phyloP scores from a whole-genome alignment of 176 grass and related monocot species.

The Rhynchospora pubera region DNA sequence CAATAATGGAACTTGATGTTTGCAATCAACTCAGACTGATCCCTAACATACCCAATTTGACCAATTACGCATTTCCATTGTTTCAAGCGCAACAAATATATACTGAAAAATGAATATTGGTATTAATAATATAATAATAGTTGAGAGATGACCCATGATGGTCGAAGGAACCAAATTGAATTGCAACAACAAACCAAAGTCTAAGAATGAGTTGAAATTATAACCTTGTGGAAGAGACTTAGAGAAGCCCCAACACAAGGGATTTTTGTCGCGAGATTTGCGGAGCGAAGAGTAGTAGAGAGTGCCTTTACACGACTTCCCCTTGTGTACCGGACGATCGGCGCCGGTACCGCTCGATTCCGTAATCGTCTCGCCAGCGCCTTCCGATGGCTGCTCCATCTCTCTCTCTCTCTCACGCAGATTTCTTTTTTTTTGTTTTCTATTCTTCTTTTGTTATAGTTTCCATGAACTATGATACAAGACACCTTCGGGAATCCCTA shows the following conservation, averaged over 20 bases:
- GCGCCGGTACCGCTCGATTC: neutral
- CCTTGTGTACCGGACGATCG: slow-evolving; percentile 27
- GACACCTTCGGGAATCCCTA: neutral
- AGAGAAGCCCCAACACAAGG: slow-evolving; percentile 78
- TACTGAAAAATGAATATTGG: neutral
- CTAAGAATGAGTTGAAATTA: neutral
- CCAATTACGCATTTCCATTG: neutral
- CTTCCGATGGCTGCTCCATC: slow-evolving; percentile 49
- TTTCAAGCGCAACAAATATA: neutral
- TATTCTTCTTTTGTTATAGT: neutral
- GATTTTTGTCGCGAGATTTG: slow-evolving; percentile 61
- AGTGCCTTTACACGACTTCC: slow-evolving; percentile 92
- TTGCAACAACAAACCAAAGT: neutral
- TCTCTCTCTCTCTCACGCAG: neutral
- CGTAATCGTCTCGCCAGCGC: slow-evolving; percentile 22
- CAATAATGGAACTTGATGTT: neutral
- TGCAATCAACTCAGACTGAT: neutral
- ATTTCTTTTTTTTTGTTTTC: slow-evolving; percentile 5
- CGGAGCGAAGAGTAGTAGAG: slow-evolving; percentile 85
- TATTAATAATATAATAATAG: neutral
- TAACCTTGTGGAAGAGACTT: slow-evolving; percentile 71
- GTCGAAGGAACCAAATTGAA: neutral
- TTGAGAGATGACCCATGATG: neutral
- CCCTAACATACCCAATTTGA: neutral
- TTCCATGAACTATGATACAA: neutral